Conservation (phyloP, 2,329 filamentous ascomycete genomes). For the Aspergillus versicolor region DNA sequence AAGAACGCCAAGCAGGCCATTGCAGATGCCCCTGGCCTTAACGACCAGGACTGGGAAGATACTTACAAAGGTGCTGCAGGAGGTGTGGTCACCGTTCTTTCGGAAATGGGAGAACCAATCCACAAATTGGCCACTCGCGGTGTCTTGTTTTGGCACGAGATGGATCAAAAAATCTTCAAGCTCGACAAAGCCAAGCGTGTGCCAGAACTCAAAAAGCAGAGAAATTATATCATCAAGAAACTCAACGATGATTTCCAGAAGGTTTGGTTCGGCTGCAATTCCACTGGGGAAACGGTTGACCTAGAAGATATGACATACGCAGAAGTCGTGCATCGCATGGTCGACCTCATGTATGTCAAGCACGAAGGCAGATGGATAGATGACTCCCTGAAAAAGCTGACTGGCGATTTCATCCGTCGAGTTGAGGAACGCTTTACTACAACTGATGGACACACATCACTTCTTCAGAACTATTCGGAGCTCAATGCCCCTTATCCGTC, state of each 20-base stretch:
- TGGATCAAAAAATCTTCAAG: slow-evolving; percentile 98
- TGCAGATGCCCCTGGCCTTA: slow-evolving; percentile 77
- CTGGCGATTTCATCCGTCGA: slow-evolving; percentile 93
- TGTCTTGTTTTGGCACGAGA: slow-evolving; percentile 96
- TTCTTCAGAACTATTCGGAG: slow-evolving; percentile 87
- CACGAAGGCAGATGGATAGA: slow-evolving; percentile 93
- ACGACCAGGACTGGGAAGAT: slow-evolving; percentile 83
- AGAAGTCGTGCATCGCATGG: slow-evolving; percentile 81
- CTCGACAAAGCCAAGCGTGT: slow-evolving; percentile 93
- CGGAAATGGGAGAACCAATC: slow-evolving; percentile 99
- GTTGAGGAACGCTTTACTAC: slow-evolving; percentile 93
- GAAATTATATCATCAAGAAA: slow-evolving; percentile 90
- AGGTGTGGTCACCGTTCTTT: slow-evolving; percentile 92
- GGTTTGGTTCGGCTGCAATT: slow-evolving; percentile 91
- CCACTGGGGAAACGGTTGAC: slow-evolving; percentile 75
- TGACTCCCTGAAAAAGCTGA: slow-evolving; percentile 74
- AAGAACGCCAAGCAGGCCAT: slow-evolving; percentile 87
- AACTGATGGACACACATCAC: slow-evolving; percentile 68
- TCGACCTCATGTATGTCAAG: slow-evolving; percentile 87
- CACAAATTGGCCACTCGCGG: slow-evolving; percentile 97
- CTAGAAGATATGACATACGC: slow-evolving; percentile 95
- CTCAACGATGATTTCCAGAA: slow-evolving; percentile 96
- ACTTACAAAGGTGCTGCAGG: slow-evolving; percentile 89
- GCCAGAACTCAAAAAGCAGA: slow-evolving; percentile 81
- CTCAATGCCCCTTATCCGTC: slow-evolving; percentile 77